phyloP scores from a whole-genome alignment of 257 asterid species.

The Haberlea rhodopensis region DNA sequence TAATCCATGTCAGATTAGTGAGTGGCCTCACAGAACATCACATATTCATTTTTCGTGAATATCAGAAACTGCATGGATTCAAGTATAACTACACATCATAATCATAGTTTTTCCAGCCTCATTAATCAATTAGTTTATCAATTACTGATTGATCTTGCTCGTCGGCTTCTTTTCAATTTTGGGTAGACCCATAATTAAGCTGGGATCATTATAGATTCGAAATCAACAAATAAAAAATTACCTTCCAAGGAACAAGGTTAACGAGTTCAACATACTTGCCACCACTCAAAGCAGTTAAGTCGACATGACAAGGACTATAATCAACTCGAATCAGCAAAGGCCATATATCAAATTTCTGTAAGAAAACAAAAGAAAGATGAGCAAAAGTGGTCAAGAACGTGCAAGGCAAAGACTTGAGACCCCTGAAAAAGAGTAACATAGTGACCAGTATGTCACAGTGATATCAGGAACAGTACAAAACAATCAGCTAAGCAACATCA shows the following conservation, averaged over 20 bases:
- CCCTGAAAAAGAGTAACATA: slow-evolving; percentile 6
- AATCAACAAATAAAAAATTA: slow-evolving; percentile 31
- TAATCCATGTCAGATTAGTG: too few species aligned
- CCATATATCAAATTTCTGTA: slow-evolving; percentile 90
- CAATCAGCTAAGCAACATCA: slow-evolving; percentile 12
- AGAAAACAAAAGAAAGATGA: slow-evolving; percentile 32
- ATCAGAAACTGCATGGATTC: too few species aligned
- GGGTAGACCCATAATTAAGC: slow-evolving; percentile 4
- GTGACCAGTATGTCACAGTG: slow-evolving; percentile 5
- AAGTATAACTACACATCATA: neutral
- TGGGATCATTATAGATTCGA: neutral
- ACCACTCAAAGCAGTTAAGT: slow-evolving; percentile 85
- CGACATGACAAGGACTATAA: slow-evolving; percentile 84
- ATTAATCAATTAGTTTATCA: neutral
- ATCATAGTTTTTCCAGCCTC: neutral
- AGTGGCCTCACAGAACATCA: too few species aligned
- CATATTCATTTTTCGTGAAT: too few species aligned
- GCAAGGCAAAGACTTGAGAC: slow-evolving; percentile 11
- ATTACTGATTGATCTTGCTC: slow-evolving; percentile 9
- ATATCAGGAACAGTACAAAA: slow-evolving; percentile 16
- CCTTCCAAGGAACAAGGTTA: slow-evolving; percentile 98
- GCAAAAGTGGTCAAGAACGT: slow-evolving; percentile 12
- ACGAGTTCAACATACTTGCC: slow-evolving; percentile 98
- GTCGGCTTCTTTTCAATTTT: slow-evolving; percentile 8
- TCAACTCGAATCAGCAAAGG: slow-evolving; percentile 88